phyloP scores from a whole-genome alignment of 371 early-diverging fungal genomes.

The Fennellomyces sp. region DNA sequence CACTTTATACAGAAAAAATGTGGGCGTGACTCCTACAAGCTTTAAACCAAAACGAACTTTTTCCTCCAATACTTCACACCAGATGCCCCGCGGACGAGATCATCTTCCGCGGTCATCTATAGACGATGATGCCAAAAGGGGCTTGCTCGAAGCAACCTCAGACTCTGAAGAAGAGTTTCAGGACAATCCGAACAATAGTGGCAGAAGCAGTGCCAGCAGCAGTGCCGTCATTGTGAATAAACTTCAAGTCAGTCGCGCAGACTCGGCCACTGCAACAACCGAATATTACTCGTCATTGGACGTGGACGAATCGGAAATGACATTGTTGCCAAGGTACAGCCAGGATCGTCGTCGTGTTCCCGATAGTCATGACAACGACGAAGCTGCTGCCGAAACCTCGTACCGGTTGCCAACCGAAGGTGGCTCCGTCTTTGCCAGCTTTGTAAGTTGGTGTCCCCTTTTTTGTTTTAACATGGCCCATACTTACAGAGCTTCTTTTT shows the following conservation, averaged over 20 bases:
- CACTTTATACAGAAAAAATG: not conserved
- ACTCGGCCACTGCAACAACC: constrained; percentile 2
- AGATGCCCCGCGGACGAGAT: not conserved
- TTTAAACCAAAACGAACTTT: not conserved
- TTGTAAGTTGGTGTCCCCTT: constrained; percentile 34
- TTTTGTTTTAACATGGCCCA: too few species aligned
- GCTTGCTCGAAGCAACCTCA: not conserved
- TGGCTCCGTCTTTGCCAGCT: constrained; percentile 48
- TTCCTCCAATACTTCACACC: not conserved
- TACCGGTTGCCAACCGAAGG: constrained; percentile 49
- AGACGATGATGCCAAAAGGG: constrained; percentile 1
- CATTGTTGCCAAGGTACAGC: not conserved
- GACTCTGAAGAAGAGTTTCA: not conserved
- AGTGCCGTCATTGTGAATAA: not conserved
- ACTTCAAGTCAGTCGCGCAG: constrained; percentile 1
- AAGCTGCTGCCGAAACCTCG: constrained; percentile 15
- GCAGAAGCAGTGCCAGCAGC: not conserved
- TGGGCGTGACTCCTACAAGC: not conserved
- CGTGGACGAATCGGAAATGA: constrained; percentile 35
- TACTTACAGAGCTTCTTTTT: constrained; percentile 24
- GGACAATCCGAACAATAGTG: not conserved
- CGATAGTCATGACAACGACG: constrained; percentile 18
- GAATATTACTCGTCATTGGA: constrained; percentile 40
- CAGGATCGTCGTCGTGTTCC: constrained; percentile 1
- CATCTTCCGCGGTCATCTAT: not conserved